Evolutionary conservation across 495 filamentous ascomycete genomes (phyloP).

Genomic region (Penicillium macrosclerotiorum): DNA sequence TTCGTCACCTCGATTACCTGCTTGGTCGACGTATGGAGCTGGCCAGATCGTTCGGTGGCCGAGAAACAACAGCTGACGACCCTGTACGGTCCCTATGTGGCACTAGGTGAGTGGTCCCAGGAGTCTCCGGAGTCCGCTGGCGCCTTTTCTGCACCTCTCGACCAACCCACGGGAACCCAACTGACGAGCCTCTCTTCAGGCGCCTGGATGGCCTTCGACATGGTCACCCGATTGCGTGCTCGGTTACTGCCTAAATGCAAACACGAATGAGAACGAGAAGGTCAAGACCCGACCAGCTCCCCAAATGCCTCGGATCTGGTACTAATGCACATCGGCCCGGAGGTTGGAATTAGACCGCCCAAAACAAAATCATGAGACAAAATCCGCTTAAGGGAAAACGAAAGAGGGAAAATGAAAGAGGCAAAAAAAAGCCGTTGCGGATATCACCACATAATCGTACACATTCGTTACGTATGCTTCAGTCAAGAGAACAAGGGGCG

Average conservation of each 20-base stretch:
- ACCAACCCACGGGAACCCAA: neutral
- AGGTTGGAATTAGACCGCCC: too few species aligned
- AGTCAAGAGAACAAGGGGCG: too few species aligned
- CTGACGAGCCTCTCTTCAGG: constrained; percentile 30
- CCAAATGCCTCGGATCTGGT: too few species aligned
- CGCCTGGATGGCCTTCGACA: constrained; percentile 55
- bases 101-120: constrained; percentile 52
- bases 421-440: too few species aligned
- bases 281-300: too few species aligned
- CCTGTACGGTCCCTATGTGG: constrained; percentile 71
- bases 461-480: constrained; percentile 21
- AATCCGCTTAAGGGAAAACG: too few species aligned
- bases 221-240: constrained; percentile 43
- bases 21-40: constrained; percentile 56
- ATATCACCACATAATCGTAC: constrained; percentile 19
- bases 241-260: constrained; percentile 35
- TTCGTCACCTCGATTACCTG: constrained; percentile 72
- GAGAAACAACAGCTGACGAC: constrained; percentile 58
- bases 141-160: constrained; percentile 2
- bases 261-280: constrained; percentile 23
- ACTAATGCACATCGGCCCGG: too few species aligned
- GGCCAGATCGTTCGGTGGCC: constrained; percentile 52
- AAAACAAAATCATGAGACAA: constrained; percentile 3
- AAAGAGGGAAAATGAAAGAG: too few species aligned
- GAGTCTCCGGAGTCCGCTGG: neutral